These are phyloP conservation scores for Lavandula angustifolia DNA, from an alignment of 257 asterid genomes.

Conservation along the genomic window DNA sequence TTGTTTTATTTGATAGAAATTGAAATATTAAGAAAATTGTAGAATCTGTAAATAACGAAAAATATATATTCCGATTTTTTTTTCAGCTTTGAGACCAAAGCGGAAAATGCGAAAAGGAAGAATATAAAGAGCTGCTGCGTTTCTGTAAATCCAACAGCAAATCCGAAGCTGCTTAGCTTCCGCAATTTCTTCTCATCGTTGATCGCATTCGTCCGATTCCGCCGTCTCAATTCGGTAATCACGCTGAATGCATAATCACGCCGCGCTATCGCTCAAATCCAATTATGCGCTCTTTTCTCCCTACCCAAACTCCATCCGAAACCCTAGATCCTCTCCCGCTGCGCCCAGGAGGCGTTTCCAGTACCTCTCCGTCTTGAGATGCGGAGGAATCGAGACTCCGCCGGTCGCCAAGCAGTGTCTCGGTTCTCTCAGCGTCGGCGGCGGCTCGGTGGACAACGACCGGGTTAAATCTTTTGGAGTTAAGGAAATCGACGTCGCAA, in stretches of 20 bases:
- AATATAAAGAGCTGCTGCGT: background rate
- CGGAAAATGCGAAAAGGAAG: background rate
- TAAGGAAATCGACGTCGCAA: conserved; percentile 82
- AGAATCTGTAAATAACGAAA: too few species aligned
- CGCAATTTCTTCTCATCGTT: background rate
- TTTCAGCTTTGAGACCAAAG: too few species aligned
- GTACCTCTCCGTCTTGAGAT: conserved; percentile 39
- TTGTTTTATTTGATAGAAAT: too few species aligned
- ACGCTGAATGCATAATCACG: conserved; percentile 69
- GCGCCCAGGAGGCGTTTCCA: conserved; percentile 11
- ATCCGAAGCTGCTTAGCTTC: conserved; percentile 5
- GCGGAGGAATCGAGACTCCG: conserved; percentile 50
- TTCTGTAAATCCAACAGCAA: background rate
- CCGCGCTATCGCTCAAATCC: conserved; percentile 44
- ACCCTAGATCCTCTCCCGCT: conserved; percentile 47
- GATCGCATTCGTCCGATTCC: background rate
- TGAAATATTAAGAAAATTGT: too few species aligned
- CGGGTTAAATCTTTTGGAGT: conserved; percentile 38
- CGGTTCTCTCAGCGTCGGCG: conserved; percentile 43
- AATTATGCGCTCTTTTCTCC: conserved; percentile 45
- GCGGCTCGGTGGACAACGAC: conserved; percentile 51
- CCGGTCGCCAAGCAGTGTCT: conserved; percentile 40
- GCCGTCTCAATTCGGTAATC: background rate
- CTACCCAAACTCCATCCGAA: conserved; percentile 45
- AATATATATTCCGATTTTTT: too few species aligned